Base-by-base conservation (phyloP, 139 green algal species). In the Micractinium conductrix region DNA sequence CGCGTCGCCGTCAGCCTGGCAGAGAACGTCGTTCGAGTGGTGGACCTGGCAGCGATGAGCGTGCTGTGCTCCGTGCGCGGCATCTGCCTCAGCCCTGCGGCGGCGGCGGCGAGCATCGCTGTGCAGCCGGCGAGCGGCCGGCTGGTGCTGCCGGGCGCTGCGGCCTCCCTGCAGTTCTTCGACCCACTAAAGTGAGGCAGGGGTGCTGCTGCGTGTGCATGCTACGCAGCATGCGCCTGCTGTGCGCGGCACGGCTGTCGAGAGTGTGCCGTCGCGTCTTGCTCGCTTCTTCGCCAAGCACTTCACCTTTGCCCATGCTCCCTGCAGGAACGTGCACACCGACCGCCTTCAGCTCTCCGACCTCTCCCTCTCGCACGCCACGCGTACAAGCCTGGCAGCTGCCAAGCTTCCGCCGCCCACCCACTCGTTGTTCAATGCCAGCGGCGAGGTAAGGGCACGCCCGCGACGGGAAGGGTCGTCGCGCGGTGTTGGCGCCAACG, bases 11-110 rank as follows among this genome's bases (percentile, higher is more conserved):
- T 78, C 42, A 78, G 42, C 42, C 70, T 78, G 10, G 55, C 70
- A 1, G 70, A 78, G 42, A 78, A 78, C 28, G 42, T 78, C 10
- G 35, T 78, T 12, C 70, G 70, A 26, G 40, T 78, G 70, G 70
- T 58, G 16, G 70, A 78, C 43, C 42, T 78, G 70, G 70, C 70
- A 35, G 35, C 70, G 10, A 78, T 78, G 70, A 42, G 40, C 22
- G 70, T 78, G 0, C 42, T 40, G 10, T 78, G 42, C 45, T 78
- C 70, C 8, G 58, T 78, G 2, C 26, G 70, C 2, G 70, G 70
- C 28, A 35, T 78, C 2, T 78, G 70, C 70, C 37, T 22, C 28
- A 28, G 28, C 30, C 28, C 42, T 14, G 42, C 70, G 17, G 37
- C 70, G 17, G 30, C 42, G 4, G 16, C 42, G 4, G 26, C 28